phyloP scores from a whole-genome alignment of 352 stramenopile genomes.

The Globisporangium perplexum region DNA sequence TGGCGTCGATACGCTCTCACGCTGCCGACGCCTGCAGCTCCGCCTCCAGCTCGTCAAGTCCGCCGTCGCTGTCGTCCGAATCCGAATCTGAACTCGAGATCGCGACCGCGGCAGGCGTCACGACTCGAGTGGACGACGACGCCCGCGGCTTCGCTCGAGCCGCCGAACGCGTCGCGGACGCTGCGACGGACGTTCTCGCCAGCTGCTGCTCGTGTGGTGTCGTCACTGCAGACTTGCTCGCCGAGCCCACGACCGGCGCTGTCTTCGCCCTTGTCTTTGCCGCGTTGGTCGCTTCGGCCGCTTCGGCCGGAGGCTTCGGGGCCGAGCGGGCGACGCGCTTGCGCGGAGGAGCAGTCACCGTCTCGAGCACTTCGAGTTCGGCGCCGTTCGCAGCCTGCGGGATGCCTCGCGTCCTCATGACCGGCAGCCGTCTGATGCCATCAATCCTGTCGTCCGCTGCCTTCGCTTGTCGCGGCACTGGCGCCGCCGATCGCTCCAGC shows the following conservation, averaged over 20 bases:
- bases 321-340: background rate
- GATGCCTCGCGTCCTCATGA: background rate
- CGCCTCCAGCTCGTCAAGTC: slow-evolving; percentile 32
- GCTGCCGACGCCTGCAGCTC: slow-evolving; percentile 26
- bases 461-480: background rate
- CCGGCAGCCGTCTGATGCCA: background rate
- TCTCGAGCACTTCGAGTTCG: background rate
- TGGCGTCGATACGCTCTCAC: no score
- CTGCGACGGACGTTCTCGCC: background rate
- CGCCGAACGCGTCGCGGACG: background rate
- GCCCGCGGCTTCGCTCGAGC: background rate
- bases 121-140: background rate
- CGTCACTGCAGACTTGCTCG: background rate
- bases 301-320: background rate
- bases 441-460: background rate
- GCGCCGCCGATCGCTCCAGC: slow-evolving; percentile 6
- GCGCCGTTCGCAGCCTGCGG: background rate
- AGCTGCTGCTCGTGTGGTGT: background rate
- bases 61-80: slow-evolving; percentile 37
- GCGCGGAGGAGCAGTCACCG: background rate
- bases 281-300: background rate
- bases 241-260: background rate
- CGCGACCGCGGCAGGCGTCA: slow-evolving; percentile 10
- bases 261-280: background rate
- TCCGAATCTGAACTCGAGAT: slow-evolving; percentile 23